Evolutionary conservation across 164 flowering plant species (phyloP).

Genomic region (Cinnamomum micranthum): DNA sequence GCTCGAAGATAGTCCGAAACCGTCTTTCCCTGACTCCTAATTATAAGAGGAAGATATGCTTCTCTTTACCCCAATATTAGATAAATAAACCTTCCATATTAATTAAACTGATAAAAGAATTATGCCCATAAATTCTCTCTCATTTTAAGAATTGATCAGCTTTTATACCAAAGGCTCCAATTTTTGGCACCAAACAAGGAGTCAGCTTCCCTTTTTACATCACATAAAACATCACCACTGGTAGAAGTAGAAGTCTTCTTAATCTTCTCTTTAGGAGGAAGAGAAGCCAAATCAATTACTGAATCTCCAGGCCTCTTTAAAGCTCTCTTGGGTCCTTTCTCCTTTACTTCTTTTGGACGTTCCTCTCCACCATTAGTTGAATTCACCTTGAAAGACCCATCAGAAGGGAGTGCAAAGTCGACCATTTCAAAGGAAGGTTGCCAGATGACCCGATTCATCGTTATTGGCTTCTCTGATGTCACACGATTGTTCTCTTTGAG

Average conservation of each 20-base stretch:
- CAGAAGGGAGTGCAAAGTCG: background rate
- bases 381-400: background rate
- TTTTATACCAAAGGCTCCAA: conserved; percentile 1
- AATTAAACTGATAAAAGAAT: too few relatives aligned
- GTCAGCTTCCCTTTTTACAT: background rate
- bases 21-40: too few relatives aligned
- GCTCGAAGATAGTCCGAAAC: too few relatives aligned
- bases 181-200: background rate
- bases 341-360: background rate
- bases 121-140: too few relatives aligned
- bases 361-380: background rate
- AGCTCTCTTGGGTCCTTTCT: background rate
- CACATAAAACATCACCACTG: background rate
- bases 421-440: background rate
- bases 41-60: too few relatives aligned
- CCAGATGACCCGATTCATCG: background rate
- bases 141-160: background rate
- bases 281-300: background rate
- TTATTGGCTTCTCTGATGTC: background rate
- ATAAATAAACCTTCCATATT: too few relatives aligned
- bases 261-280: background rate
- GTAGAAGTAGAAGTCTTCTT: background rate
- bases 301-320: background rate
- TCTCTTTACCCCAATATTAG: too few relatives aligned
- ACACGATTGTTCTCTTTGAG: background rate